A percentile compares a stretch with the other conserved stretches of the same genome.
These are phyloP conservation scores for Eleusine coracana DNA, from an alignment of 176 grass and related monocot species.

Conservation along the genomic window DNA sequence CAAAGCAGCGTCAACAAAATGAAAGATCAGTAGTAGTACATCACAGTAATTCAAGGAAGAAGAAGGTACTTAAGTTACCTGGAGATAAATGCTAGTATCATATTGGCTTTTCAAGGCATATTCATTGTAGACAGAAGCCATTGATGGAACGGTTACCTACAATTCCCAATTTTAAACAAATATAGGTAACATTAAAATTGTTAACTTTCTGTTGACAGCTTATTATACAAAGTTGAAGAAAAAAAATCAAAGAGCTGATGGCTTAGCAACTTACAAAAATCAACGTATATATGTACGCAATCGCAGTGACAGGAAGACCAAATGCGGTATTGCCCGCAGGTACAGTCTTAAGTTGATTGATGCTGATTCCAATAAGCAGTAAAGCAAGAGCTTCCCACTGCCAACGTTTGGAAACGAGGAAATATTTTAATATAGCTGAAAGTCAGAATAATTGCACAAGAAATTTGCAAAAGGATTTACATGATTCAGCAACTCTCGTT, in stretches of 20 bases:
- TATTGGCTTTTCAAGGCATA: conserved; percentile 99
- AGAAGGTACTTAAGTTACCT: conserved; percentile 48
- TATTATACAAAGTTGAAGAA: conserved; percentile 5
- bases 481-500: background rate
- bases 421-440: conserved; percentile 25
- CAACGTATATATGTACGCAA: conserved; percentile 89
- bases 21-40: background rate
- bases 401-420: conserved; percentile 11
- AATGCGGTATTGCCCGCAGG: conserved; percentile 65
- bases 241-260: conserved; percentile 12
- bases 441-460: background rate
- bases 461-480: conserved; percentile 9
- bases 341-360: conserved; percentile 87
- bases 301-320: conserved; percentile 79
- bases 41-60: background rate
- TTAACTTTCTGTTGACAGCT: background rate
- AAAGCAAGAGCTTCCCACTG: conserved; percentile 99
- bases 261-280: conserved; percentile 82
- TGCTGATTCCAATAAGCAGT: conserved; percentile 93
- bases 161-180: conserved; percentile 28
- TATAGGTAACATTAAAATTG: conserved; percentile 18
- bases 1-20: too few species aligned
- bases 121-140: conserved; percentile 98
- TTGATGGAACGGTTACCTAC: conserved; percentile 93
- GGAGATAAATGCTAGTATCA: conserved; percentile 99